Conservation (phyloP, 2,329 filamentous ascomycete genomes). For the Rutstroemia sp. region DNA sequence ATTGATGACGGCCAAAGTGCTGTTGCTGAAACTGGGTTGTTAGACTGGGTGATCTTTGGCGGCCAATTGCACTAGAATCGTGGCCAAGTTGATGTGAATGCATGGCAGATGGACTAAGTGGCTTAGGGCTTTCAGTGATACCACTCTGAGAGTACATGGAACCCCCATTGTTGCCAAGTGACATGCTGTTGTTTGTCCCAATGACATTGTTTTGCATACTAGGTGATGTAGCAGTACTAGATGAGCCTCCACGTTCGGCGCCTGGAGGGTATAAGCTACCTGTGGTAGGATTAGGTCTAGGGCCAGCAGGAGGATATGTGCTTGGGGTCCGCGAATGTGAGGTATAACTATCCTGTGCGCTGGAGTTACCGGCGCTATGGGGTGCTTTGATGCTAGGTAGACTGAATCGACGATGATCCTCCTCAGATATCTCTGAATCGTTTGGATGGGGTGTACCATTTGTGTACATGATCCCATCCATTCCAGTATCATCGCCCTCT, state of each 20-base stretch:
- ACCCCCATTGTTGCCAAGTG: conserved; percentile 35
- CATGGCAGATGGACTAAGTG: conserved; percentile 56
- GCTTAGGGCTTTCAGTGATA: conserved; percentile 84
- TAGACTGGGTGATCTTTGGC: conserved; percentile 59
- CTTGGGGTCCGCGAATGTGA: conserved; percentile 60
- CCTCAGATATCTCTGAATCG: conserved; percentile 53
- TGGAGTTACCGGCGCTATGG: conserved; percentile 48
- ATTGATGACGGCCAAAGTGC: conserved; percentile 49
- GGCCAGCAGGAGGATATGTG: conserved; percentile 69
- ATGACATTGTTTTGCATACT: conserved; percentile 33
- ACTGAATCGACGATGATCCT: conserved; percentile 56
- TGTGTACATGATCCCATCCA: conserved; percentile 48
- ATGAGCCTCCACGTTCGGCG: conserved; percentile 41
- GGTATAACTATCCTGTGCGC: conserved; percentile 30
- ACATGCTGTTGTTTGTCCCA: conserved; percentile 41
- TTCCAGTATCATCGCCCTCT: conserved; percentile 47
- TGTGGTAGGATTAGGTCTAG: conserved; percentile 39
- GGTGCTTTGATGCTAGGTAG: conserved; percentile 69
- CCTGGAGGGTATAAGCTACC: conserved; percentile 57
- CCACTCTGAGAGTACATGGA: conserved; percentile 60
- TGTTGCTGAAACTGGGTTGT: conserved; percentile 59
- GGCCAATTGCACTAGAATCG: conserved; percentile 42
- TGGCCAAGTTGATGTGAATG: conserved; percentile 44
- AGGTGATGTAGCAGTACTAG: conserved; percentile 48
- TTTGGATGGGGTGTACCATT: conserved; percentile 40